A percentile compares a stretch with the other conserved stretches of the same genome.
These are phyloP conservation scores for Passalora sequoiae DNA, from an alignment of 2,329 filamentous ascomycete species.

Conservation along the genomic window DNA sequence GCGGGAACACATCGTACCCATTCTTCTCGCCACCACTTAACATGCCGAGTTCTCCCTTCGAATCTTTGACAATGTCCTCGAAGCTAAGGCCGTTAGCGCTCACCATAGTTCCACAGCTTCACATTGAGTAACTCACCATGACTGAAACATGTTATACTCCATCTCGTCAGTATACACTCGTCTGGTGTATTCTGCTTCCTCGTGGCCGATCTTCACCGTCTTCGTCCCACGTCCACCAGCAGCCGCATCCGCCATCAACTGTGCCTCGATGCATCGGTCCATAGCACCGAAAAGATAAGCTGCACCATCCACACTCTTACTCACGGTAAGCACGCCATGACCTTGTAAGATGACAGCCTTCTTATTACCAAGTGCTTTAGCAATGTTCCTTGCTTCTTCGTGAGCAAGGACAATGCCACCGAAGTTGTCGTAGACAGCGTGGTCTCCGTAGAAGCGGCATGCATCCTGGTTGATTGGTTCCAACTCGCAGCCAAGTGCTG, in stretches of 20 bases:
- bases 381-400: slow-evolving; percentile 40
- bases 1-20: slow-evolving; percentile 18
- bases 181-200: slow-evolving; percentile 59
- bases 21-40: slow-evolving; percentile 18
- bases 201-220: slow-evolving; percentile 61
- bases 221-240: slow-evolving; percentile 55
- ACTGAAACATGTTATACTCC: slow-evolving; percentile 22
- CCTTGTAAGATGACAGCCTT: slow-evolving; percentile 36
- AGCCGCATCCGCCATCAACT: slow-evolving; percentile 50
- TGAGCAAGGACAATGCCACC: slow-evolving; percentile 40
- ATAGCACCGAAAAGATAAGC: slow-evolving; percentile 34
- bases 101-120: background rate
- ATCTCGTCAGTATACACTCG: slow-evolving; percentile 20
- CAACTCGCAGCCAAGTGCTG: slow-evolving; percentile 34
- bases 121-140: slow-evolving; percentile 11
- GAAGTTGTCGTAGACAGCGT: slow-evolving; percentile 37
- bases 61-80: slow-evolving; percentile 19
- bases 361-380: slow-evolving; percentile 33
- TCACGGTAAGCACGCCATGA: slow-evolving; percentile 41
- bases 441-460: slow-evolving; percentile 35
- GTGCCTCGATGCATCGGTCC: slow-evolving; percentile 34
- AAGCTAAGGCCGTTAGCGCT: slow-evolving; percentile 11
- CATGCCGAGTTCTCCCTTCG: slow-evolving; percentile 18
- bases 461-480: slow-evolving; percentile 41
- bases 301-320: slow-evolving; percentile 30